phyloP scores from a whole-genome alignment of 495 filamentous ascomycete genomes.

The Penicillium diatomitis region DNA sequence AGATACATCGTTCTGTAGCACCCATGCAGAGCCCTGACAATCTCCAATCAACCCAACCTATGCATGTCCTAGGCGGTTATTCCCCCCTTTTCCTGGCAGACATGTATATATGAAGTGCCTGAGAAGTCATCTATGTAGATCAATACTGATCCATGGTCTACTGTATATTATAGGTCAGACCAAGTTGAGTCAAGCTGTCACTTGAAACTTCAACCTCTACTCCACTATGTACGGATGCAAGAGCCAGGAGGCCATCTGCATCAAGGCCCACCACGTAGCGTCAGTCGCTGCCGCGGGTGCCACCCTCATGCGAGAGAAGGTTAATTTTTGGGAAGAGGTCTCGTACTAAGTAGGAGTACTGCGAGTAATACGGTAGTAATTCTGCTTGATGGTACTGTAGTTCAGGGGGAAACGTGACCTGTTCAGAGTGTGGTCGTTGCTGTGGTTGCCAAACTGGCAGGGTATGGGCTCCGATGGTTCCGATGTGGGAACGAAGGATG shows the following conservation, averaged over 20 bases:
- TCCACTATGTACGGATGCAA: too few species aligned
- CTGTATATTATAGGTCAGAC: not conserved
- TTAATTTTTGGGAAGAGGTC: not conserved
- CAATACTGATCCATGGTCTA: not conserved
- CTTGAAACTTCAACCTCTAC: too few species aligned
- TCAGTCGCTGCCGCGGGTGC: conserved; percentile 1
- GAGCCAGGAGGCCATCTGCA: not conserved
- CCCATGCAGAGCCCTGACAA: too few species aligned
- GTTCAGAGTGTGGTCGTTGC: not conserved
- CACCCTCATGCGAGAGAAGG: conserved; percentile 3
- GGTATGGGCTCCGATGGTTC: too few species aligned
- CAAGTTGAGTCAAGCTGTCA: too few species aligned
- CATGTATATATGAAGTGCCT: too few species aligned
- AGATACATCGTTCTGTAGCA: too few species aligned
- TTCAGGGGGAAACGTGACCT: not conserved
- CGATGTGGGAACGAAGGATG: too few species aligned
- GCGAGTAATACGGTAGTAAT: not conserved
- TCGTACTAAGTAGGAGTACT: not conserved
- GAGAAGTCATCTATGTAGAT: not conserved
- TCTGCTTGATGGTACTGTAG: not conserved
- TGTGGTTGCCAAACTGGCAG: conserved; percentile 2
- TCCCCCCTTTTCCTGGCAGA: too few species aligned
- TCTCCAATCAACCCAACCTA: too few species aligned
- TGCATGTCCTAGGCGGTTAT: too few species aligned
- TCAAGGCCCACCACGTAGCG: not conserved